These are phyloP conservation scores for Aaosphaeria pasadenensis DNA, from an alignment of 2,329 filamentous ascomycete species.

Conservation along the genomic window DNA sequence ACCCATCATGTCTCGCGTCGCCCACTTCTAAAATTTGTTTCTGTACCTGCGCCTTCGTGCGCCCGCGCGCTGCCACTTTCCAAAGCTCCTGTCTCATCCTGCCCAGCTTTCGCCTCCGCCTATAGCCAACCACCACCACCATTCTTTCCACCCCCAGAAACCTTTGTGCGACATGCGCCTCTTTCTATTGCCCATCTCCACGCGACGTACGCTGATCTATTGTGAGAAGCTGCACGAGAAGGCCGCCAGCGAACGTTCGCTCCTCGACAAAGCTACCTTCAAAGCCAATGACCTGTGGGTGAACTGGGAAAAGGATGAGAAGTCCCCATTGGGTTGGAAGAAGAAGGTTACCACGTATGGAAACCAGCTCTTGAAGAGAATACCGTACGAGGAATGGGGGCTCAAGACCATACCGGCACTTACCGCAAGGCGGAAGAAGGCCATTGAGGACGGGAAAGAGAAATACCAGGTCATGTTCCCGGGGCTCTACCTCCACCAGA, in stretches of 20 bases:
- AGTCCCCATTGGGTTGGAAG: conserved; percentile 68
- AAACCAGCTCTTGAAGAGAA: conserved; percentile 78
- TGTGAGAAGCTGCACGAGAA: conserved; percentile 70
- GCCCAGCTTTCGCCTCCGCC: neutral
- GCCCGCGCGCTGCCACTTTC: neutral
- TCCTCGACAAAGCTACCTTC: conserved; percentile 66
- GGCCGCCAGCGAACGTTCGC: conserved; percentile 46
- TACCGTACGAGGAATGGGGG: conserved; percentile 97
- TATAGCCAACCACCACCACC: neutral
- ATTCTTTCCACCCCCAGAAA: neutral
- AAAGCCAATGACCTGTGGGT: conserved; percentile 79
- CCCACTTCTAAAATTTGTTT: neutral
- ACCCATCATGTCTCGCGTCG: neutral
- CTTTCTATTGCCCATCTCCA: conserved; percentile 90
- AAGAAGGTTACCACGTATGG: conserved; percentile 81
- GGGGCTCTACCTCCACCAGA: conserved; percentile 61
- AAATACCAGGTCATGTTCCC: conserved; percentile 78
- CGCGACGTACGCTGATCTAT: conserved; percentile 86
- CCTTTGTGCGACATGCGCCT: conserved; percentile 66
- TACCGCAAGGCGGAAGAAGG: conserved; percentile 61
- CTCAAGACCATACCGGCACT: conserved; percentile 90
- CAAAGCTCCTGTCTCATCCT: neutral
- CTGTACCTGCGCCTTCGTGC: conserved; percentile 1
- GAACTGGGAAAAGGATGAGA: conserved; percentile 79
- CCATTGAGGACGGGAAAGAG: conserved; percentile 61